These are phyloP conservation scores for Herpetomonas tarakana DNA, from an alignment of 208 protist genomes.

Conservation along the genomic window DNA sequence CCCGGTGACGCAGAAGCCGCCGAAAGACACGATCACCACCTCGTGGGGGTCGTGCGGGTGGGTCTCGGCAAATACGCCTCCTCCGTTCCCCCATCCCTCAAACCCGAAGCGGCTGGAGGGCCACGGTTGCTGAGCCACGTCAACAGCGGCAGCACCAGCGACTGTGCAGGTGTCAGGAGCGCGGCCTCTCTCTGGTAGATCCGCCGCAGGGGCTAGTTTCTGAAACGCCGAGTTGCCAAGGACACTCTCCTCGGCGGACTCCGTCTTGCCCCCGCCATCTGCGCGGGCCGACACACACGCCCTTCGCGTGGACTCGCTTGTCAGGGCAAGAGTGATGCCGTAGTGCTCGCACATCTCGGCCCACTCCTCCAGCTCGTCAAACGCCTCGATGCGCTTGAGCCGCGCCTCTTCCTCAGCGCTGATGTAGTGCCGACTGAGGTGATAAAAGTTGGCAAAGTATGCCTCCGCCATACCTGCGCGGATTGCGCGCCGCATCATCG, in stretches of 20 bases:
- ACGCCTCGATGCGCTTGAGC: constrained; percentile 71
- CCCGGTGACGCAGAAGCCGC: constrained; percentile 56
- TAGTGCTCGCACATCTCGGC: constrained; percentile 92
- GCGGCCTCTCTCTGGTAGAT: too few species aligned
- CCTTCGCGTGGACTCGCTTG: neutral
- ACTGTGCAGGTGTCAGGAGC: neutral
- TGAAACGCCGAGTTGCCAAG: neutral
- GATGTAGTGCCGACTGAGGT: constrained; percentile 56
- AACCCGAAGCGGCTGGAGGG: constrained; percentile 73
- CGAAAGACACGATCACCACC: constrained; percentile 69
- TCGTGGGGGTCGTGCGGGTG: constrained; percentile 22
- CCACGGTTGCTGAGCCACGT: constrained; percentile 32
- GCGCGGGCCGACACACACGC: constrained; percentile 6
- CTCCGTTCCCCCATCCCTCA: constrained; percentile 85
- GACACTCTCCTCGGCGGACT: neutral
- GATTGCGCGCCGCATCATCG: constrained; percentile 53
- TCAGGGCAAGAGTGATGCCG: constrained; percentile 74
- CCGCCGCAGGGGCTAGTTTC: too few species aligned
- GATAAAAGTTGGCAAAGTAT: constrained; percentile 79
- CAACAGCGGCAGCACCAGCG: neutral
- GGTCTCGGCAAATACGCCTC: constrained; percentile 37
- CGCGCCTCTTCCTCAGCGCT: constrained; percentile 42
- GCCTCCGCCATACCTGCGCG: constrained; percentile 47
- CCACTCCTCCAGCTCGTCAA: constrained; percentile 90
- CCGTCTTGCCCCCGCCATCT: neutral